Evolutionary conservation across 495 filamentous ascomycete genomes (phyloP), one percentile per base, ranked within the genome.

Genomic region (Penicillium ochrochloron): DNA sequence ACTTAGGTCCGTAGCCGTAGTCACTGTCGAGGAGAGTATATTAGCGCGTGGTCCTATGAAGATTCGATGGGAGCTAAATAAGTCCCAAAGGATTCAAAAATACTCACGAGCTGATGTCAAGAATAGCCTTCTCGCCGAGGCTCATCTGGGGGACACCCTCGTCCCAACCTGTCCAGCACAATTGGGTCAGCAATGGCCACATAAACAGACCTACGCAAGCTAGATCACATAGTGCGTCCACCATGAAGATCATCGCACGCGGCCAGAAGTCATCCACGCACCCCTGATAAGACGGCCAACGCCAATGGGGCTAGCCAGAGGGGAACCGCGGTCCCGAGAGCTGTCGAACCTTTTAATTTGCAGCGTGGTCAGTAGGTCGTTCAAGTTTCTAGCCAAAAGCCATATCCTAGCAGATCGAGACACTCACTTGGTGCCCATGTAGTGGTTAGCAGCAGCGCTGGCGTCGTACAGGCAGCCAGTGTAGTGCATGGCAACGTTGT

Each of bases 61-160:
- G 19, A n/a, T 12, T 27, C 21, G 6, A 17, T 48, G 19, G 0
- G 9, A 42, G 6, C 27, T 12, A 12, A 9, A 57, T 44, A 17
- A 34, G 27, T 15, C 19, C 1, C 23, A 15, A 27, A 14, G 33
- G 33, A 41, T 37, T 3, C 2, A 5, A 51, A 44, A 56, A 65
- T 51, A 77, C 87, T 73, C 82, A 94, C 92, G 85, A 84, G 31
- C 86, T 83, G 66, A 95, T 95, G 37, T 87, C 90, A 63, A 96
- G 78, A 19, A 87, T 88, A 27, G 90, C 87, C 76, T 88, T 90
- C 82, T 96, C 92, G 66, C 92, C 92, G 11, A 92, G 79, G 66
- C 82, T 88, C 91, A 96, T 94, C 63, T 86, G 79, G 25, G 85
- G 77, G 33, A 96, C 91, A 62, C 90, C 92, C 81, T 94, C 88